These are phyloP conservation scores for Achaetomiella virescens DNA, from an alignment of 495 filamentous ascomycete genomes.

Conservation along the genomic window DNA sequence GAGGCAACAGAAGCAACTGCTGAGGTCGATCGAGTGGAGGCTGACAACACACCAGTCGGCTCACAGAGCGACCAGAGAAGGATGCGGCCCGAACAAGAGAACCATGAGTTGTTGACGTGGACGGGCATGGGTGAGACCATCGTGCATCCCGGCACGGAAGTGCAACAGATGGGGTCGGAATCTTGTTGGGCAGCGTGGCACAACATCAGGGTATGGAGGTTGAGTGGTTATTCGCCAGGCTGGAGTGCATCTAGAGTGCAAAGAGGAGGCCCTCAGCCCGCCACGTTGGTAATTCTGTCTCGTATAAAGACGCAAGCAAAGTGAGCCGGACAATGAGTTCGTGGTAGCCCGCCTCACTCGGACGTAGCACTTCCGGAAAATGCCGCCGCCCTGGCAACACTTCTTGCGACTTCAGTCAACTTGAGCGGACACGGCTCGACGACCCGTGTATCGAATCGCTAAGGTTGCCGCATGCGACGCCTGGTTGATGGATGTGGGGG, in stretches of 20 bases:
- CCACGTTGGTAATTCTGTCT: background rate
- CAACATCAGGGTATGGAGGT: background rate
- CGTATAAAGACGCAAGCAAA: background rate
- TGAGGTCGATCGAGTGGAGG: background rate
- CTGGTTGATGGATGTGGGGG: background rate
- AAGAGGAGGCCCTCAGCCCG: background rate
- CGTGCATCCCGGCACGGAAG: background rate
- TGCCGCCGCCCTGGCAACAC: background rate
- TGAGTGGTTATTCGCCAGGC: background rate
- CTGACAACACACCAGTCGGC: background rate
- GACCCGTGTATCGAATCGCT: too few relatives aligned
- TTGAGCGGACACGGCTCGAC: too few relatives aligned
- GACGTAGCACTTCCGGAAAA: background rate
- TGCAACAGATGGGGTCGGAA: background rate
- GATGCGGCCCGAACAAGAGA: constrained; percentile 5
- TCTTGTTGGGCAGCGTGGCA: background rate
- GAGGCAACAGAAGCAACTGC: background rate
- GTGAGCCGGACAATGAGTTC: background rate
- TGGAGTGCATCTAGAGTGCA: background rate
- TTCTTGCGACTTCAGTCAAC: background rate
- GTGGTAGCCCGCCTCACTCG: background rate
- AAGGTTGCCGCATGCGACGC: background rate
- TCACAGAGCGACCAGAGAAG: background rate
- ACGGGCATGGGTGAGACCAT: background rate
- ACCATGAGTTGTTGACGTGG: background rate